Evolutionary conservation across 192 early-diverging fungal species (phyloP).

Genomic region (Linnemannia elongata): DNA sequence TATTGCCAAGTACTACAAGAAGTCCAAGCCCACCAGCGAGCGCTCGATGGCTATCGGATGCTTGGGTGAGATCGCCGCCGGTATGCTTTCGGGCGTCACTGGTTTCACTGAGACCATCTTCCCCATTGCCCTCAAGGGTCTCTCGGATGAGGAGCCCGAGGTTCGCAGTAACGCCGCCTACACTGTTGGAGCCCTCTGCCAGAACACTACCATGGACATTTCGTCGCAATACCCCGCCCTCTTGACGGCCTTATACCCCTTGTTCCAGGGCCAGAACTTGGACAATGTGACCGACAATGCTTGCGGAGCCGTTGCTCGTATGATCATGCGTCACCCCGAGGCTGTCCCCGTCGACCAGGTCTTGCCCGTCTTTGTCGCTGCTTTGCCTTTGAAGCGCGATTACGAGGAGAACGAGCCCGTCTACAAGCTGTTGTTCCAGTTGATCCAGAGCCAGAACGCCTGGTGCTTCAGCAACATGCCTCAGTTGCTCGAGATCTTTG

Average conservation of each 20-base stretch:
- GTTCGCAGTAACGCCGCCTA: constrained; percentile 91
- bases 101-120: constrained; percentile 75
- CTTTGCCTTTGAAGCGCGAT: constrained; percentile 81
- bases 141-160: constrained; percentile 83
- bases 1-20: constrained; percentile 84
- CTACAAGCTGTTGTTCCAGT: constrained; percentile 75
- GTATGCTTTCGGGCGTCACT: constrained; percentile 71
- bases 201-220: constrained; percentile 76
- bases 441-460: constrained; percentile 69
- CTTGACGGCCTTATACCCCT: constrained; percentile 73
- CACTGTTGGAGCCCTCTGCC: constrained; percentile 80
- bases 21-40: constrained; percentile 74
- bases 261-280: constrained; percentile 68
- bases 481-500: constrained; percentile 69
- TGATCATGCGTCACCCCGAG: constrained; percentile 76
- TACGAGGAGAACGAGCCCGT: constrained; percentile 85
- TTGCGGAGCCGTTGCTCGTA: constrained; percentile 82
- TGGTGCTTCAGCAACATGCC: constrained; percentile 68
- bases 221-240: constrained; percentile 74
- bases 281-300: constrained; percentile 81
- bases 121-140: constrained; percentile 78
- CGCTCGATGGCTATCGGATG: constrained; percentile 93
- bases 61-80: constrained; percentile 81
- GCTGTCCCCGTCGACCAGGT: constrained; percentile 81
- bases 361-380: constrained; percentile 74